Conservation (phyloP, 2,329 filamentous ascomycete species). For the Dichotomopilus funicola region DNA sequence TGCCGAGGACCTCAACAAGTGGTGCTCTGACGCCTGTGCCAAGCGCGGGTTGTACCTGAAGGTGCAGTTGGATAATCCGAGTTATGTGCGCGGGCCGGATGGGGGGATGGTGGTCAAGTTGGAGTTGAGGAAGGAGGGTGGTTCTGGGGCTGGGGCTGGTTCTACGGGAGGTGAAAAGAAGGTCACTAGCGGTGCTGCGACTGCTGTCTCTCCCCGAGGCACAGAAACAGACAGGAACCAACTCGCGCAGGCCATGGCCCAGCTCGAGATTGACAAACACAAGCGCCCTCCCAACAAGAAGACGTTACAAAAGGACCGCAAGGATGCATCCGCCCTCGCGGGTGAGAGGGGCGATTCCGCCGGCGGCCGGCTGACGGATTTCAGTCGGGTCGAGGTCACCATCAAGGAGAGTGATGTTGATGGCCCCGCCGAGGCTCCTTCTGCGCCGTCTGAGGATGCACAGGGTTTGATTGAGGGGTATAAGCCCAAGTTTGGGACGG, state of each 20-base stretch:
- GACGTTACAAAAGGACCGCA: not conserved
- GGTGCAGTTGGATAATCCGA: constrained; percentile 74
- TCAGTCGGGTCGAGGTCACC: constrained; percentile 37
- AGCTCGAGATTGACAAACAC: constrained; percentile 14
- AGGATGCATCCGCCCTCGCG: constrained; percentile 12
- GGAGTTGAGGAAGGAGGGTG: constrained; percentile 30
- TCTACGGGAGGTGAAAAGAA: not conserved
- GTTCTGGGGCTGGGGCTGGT: not conserved
- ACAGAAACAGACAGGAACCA: not conserved
- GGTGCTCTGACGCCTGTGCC: constrained; percentile 78
- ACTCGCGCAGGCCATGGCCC: constrained; percentile 13
- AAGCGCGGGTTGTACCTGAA: constrained; percentile 76
- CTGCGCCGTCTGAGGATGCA: constrained; percentile 29
- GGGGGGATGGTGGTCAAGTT: constrained; percentile 52
- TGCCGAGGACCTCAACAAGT: constrained; percentile 69
- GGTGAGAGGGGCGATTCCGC: constrained; percentile 27
- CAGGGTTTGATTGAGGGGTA: constrained; percentile 48
- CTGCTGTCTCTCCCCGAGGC: not conserved
- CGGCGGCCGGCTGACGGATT: constrained; percentile 15
- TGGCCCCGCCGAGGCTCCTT: constrained; percentile 34
- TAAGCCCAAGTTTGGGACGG: constrained; percentile 34
- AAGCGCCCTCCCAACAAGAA: not conserved
- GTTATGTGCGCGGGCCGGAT: constrained; percentile 30
- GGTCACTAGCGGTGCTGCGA: not conserved
- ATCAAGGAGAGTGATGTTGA: constrained; percentile 47